Evolutionary conservation across 352 stramenopile genomes (phyloP).

Genomic region (Phytophthora pini): DNA sequence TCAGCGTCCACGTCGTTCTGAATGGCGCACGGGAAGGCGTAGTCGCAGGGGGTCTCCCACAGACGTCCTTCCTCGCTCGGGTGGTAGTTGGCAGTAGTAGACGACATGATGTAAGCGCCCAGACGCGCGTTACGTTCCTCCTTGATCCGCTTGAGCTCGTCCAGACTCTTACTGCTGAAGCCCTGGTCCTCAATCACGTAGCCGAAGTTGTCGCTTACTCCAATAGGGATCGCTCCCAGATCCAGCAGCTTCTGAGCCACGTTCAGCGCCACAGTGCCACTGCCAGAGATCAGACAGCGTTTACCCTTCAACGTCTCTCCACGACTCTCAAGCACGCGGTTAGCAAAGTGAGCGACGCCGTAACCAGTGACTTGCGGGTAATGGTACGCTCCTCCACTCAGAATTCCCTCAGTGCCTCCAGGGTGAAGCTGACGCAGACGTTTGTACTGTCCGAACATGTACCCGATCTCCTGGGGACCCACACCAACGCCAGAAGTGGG

Average conservation of each 20-base stretch:
- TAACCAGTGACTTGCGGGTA: conserved; percentile 94
- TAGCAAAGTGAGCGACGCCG: conserved; percentile 96
- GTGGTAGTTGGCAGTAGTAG: conserved; percentile 88
- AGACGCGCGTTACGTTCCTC: conserved; percentile 80
- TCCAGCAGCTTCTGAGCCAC: conserved; percentile 96
- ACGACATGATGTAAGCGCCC: conserved; percentile 91
- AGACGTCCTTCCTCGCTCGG: conserved; percentile 75
- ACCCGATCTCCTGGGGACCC: conserved; percentile 94
- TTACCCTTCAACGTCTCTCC: conserved; percentile 96
- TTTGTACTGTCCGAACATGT: conserved; percentile 99
- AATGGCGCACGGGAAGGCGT: conserved; percentile 96
- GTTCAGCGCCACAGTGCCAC: conserved; percentile 94
- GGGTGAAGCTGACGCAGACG: conserved; percentile 89
- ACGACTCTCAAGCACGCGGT: conserved; percentile 92
- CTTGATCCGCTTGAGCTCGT: conserved; percentile 85
- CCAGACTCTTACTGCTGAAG: conserved; percentile 73
- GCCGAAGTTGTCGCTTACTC: conserved; percentile 95
- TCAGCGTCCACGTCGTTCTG: conserved; percentile 93
- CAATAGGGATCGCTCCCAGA: conserved; percentile 95
- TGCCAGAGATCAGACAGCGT: conserved; percentile 96
- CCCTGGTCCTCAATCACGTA: conserved; percentile 96
- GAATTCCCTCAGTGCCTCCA: conserved; percentile 82
- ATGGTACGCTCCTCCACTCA: conserved; percentile 90
- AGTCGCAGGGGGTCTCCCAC: conserved; percentile 94
- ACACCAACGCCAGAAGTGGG: conserved; percentile 96